A percentile compares a stretch with the other conserved stretches of the same genome.
phyloP scores from a whole-genome alignment of 192 early-diverging fungal genomes.

The Coemansia sp. region DNA sequence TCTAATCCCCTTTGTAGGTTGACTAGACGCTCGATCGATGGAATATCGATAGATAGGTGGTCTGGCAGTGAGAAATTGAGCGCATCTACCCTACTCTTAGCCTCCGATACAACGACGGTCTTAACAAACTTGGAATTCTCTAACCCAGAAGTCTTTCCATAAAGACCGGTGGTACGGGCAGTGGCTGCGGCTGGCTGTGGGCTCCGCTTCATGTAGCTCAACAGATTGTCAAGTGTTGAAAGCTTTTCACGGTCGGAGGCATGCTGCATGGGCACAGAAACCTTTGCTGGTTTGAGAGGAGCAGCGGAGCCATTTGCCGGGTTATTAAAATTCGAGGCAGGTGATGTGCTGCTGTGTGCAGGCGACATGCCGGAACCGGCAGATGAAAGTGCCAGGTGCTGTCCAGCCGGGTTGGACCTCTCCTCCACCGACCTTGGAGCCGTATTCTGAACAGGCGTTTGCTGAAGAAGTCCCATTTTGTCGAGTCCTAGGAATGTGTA shows the following conservation, averaged over 20 bases:
- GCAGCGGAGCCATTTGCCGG: background rate
- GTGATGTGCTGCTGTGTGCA: slow-evolving; percentile 19
- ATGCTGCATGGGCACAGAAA: background rate
- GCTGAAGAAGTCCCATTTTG: slow-evolving; percentile 8
- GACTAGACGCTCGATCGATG: slow-evolving; percentile 14
- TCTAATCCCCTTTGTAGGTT: slow-evolving; percentile 1
- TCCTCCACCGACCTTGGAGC: slow-evolving; percentile 2
- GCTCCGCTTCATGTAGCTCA: slow-evolving; percentile 42
- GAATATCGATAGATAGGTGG: slow-evolving; percentile 20
- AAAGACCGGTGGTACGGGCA: background rate
- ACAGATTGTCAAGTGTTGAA: slow-evolving; percentile 35
- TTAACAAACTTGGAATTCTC: slow-evolving; percentile 18
- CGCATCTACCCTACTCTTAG: slow-evolving; percentile 21
- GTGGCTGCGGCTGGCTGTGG: slow-evolving; percentile 13
- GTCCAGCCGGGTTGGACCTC: background rate
- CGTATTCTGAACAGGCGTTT: background rate
- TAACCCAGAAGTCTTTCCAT: background rate
- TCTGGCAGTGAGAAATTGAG: slow-evolving; percentile 14
- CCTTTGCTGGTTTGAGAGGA: background rate
- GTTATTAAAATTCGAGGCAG: slow-evolving; percentile 1
- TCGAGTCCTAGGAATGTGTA: slow-evolving; percentile 46
- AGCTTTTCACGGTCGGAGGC: slow-evolving; percentile 13
- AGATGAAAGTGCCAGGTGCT: background rate
- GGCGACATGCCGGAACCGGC: slow-evolving; percentile 8
- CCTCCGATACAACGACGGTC: slow-evolving; percentile 32